Evolutionary conservation across 768 basidiomycete species (phyloP).

Genomic region (Amanita brunnescens): DNA sequence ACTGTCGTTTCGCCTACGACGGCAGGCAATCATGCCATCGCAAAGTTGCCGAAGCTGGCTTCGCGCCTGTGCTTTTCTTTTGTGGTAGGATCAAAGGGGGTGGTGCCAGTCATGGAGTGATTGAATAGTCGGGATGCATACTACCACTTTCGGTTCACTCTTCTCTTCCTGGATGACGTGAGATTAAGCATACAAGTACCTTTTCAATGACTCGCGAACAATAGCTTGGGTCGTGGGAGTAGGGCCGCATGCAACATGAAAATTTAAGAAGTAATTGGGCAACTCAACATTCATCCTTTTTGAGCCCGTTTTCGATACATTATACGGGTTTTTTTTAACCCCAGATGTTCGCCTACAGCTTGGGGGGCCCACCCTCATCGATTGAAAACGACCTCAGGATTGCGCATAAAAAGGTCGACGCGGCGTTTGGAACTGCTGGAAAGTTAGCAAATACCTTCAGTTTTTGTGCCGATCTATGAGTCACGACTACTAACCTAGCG

Average conservation of each 20-base stretch:
- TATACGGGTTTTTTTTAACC: too few relatives aligned
- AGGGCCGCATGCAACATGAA: not conserved
- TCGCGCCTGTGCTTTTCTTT: slow-evolving; percentile 2
- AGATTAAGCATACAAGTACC: not conserved
- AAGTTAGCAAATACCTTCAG: too few relatives aligned
- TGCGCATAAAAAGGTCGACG: too few relatives aligned
- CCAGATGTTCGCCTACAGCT: too few relatives aligned
- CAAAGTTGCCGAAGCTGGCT: slow-evolving; percentile 1
- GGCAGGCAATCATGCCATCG: not conserved
- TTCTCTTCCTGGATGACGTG: slow-evolving; percentile 3
- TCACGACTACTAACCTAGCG: too few relatives aligned
- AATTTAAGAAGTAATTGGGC: not conserved
- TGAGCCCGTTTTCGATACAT: too few relatives aligned
- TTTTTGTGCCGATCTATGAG: too few relatives aligned
- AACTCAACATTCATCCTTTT: not conserved
- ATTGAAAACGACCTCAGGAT: too few relatives aligned
- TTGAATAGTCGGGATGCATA: slow-evolving; percentile 1
- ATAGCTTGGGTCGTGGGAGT: slow-evolving; percentile 3
- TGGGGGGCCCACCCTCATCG: too few relatives aligned
- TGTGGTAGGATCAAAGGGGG: slow-evolving; percentile 2
- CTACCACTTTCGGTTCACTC: not conserved
- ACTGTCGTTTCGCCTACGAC: not conserved
- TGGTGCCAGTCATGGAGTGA: not conserved
- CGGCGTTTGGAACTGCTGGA: too few relatives aligned
- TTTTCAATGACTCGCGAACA: not conserved